Percentiles rank a stretch among this genome's conserved stretches.
Conservation (phyloP, 1,284 basidiomycete species). For the Puccinia hordei region DNA sequence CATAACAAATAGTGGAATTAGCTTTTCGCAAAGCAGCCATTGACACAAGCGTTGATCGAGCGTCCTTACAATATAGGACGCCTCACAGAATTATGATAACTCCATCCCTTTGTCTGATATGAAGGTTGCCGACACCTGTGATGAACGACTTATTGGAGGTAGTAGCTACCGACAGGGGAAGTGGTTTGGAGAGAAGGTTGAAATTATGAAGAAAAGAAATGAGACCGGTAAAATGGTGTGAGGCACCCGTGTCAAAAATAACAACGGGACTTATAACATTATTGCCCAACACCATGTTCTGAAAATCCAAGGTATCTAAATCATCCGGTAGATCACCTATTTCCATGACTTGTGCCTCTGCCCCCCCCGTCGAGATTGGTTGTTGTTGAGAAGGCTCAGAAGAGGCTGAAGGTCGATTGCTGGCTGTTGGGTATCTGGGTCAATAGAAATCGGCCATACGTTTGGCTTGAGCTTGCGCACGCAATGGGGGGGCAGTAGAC, state of each 20-base stretch:
- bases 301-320: not conserved
- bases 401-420: too few relatives aligned
- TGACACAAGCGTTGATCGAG: not conserved
- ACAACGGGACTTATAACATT: not conserved
- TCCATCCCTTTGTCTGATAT: not conserved
- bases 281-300: not conserved
- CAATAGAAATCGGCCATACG: too few relatives aligned
- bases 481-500: too few relatives aligned
- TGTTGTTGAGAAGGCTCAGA: too few relatives aligned
- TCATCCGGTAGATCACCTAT: not conserved
- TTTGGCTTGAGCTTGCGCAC: too few relatives aligned
- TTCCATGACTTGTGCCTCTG: not conserved
- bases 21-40: not conserved
- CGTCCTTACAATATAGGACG: not conserved
- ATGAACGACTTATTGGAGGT: not conserved
- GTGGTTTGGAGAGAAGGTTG: not conserved
- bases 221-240: not conserved
- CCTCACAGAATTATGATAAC: not conserved
- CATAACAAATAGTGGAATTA: not conserved
- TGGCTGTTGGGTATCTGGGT: too few relatives aligned
- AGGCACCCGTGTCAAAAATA: not conserved
- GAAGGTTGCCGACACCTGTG: not conserved
- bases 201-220: not conserved
- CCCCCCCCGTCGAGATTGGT: too few relatives aligned
- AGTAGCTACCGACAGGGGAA: not conserved